Conservation (phyloP, 805 yeast species). For the Nakazawaea molendinolei region DNA sequence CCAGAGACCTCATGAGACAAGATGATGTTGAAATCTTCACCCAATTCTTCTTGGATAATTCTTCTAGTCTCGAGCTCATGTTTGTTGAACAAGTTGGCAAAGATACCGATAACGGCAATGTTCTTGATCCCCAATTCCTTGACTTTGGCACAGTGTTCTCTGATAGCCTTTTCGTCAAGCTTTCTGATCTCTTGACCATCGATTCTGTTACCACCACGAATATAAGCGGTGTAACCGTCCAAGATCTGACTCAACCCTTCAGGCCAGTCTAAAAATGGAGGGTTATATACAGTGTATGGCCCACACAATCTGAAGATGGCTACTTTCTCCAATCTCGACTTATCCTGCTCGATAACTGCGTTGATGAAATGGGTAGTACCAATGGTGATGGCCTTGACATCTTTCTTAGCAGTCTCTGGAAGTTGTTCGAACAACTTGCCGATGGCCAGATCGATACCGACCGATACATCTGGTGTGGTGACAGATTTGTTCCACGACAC, state of each 20-base stretch:
- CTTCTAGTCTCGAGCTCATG: conserved; percentile 31
- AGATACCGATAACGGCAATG: conserved; percentile 34
- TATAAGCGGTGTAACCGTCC: conserved; percentile 27
- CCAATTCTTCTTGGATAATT: conserved; percentile 25
- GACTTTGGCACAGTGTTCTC: conserved; percentile 26
- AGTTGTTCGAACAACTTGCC: conserved; percentile 23
- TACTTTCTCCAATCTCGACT: conserved; percentile 32
- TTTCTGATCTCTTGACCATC: conserved; percentile 31
- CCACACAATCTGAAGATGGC: conserved; percentile 40
- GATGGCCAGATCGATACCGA: conserved; percentile 34
- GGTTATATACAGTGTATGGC: conserved; percentile 30
- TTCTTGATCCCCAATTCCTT: conserved; percentile 26
- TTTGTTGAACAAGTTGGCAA: conserved; percentile 29
- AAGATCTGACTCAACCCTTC: conserved; percentile 26
- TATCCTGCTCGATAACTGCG: conserved; percentile 40
- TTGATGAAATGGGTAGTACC: conserved; percentile 48
- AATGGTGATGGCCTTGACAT: conserved; percentile 36
- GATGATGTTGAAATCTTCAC: conserved; percentile 24
- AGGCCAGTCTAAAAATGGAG: conserved; percentile 41
- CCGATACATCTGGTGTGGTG: conserved; percentile 37
- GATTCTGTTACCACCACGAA: conserved; percentile 35
- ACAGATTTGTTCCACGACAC: conserved; percentile 34
- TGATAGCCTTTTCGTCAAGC: conserved; percentile 24
- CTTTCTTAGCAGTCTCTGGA: conserved; percentile 15
- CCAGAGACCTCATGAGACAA: conserved; percentile 35